Percentiles rank a stretch among this genome's conserved stretches.
phyloP scores from a whole-genome alignment of 805 yeast genomes.

The Metschnikowia reukaufii region DNA sequence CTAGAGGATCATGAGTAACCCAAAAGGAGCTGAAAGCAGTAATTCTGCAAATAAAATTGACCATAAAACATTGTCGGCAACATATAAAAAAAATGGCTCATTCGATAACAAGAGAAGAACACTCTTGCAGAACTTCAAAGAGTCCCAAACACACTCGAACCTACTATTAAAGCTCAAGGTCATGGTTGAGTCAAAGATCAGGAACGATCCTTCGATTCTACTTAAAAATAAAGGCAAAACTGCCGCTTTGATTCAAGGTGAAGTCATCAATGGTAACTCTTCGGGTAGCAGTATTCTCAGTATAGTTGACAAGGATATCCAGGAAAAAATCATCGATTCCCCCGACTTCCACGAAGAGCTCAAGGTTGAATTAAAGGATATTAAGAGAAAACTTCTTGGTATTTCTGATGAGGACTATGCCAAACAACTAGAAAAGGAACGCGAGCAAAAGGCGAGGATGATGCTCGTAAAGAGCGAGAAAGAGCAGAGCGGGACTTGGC shows the following conservation, averaged over 20 bases:
- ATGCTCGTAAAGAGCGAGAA: slow-evolving; percentile 18
- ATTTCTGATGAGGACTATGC: slow-evolving; percentile 42
- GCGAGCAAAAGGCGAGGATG: slow-evolving; percentile 20
- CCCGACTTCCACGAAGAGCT: slow-evolving; percentile 39
- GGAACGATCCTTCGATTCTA: slow-evolving; percentile 48
- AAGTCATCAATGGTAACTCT: slow-evolving; percentile 32
- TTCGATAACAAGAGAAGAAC: slow-evolving; percentile 48
- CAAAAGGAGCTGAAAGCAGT: no score
- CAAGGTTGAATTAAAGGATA: slow-evolving; percentile 33
- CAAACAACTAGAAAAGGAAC: slow-evolving; percentile 25
- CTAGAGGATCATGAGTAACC: no score
- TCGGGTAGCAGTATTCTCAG: slow-evolving; percentile 29
- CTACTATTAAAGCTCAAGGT: slow-evolving; percentile 39
- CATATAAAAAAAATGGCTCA: slow-evolving; percentile 49
- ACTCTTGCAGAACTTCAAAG: slow-evolving; percentile 44
- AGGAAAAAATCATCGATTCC: slow-evolving; percentile 43
- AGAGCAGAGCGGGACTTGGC: slow-evolving; percentile 21
- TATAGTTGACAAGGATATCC: slow-evolving; percentile 45
- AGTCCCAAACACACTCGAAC: slow-evolving; percentile 41
- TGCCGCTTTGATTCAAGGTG: slow-evolving; percentile 54
- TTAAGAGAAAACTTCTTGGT: slow-evolving; percentile 32
- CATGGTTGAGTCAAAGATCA: slow-evolving; percentile 47
- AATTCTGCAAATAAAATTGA: slow-evolving; percentile 17
- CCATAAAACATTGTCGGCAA: slow-evolving; percentile 40
- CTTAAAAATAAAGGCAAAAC: slow-evolving; percentile 50